These are phyloP conservation scores for Parietaria judaica DNA, from an alignment of 306 rosid species.

Conservation along the genomic window DNA sequence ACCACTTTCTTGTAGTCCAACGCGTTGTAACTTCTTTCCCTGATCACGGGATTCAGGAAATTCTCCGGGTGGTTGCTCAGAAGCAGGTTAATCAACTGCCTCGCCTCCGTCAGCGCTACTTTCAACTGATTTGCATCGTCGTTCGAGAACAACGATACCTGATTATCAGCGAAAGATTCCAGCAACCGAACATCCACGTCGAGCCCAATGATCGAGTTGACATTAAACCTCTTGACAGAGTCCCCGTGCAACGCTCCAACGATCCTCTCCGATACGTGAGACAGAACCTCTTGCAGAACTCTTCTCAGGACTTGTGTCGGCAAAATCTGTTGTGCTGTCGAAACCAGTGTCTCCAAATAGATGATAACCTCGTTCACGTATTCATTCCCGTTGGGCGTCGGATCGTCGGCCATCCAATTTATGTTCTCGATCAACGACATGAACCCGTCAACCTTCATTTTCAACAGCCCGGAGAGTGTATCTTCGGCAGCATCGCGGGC, in stretches of 20 bases:
- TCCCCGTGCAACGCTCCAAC: conserved; percentile 70
- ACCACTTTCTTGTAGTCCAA: conserved; percentile 81
- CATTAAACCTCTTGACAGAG: conserved; percentile 69
- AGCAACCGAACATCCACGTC: conserved; percentile 73
- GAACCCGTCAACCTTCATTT: conserved; percentile 55
- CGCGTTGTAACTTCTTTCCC: conserved; percentile 83
- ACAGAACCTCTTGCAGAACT: conserved; percentile 73
- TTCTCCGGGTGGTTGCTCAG: conserved; percentile 87
- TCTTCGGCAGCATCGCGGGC: conserved; percentile 93
- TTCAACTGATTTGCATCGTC: conserved; percentile 74
- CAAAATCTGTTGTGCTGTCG: conserved; percentile 91
- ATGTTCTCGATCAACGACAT: conserved; percentile 75
- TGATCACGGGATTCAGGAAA: conserved; percentile 83
- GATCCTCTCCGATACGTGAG: conserved; percentile 78
- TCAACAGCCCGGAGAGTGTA: conserved; percentile 29
- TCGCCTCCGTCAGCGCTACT: conserved; percentile 58
- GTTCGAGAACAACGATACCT: conserved; percentile 54
- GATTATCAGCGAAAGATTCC: conserved; percentile 93
- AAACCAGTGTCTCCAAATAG: conserved; percentile 88
- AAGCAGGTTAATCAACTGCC: conserved; percentile 78
- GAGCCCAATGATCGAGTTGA: conserved; percentile 61
- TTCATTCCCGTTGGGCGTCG: conserved; percentile 70
- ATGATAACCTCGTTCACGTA: conserved; percentile 85
- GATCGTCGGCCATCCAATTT: conserved; percentile 85
- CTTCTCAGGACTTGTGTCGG: conserved; percentile 84